Base-by-base conservation (phyloP, 1,284 basidiomycete species). In the Ceratobasidium sp. region DNA sequence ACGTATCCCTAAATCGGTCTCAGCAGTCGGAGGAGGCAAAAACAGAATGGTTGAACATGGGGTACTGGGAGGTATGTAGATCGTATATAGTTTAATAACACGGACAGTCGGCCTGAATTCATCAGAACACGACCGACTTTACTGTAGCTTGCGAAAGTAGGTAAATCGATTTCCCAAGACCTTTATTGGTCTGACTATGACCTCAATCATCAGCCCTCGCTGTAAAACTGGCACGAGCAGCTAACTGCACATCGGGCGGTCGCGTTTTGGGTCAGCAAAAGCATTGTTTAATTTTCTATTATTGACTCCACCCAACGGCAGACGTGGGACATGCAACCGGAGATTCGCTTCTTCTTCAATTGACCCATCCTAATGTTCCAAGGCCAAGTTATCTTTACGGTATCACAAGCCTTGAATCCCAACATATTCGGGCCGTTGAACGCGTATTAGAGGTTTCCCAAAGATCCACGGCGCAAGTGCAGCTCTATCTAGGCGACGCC, bases 271-370 rank as follows among this genome's bases (percentile, higher is more conserved):
- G 88, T 88, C 76, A 73, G 57, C 18, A 14, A 58, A 30, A 82
- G 78, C n/a, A 36, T 12, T 26, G 62, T 18, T 12, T 41, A 23
- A 16, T 26, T 53, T 21, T 14, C 43, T 32, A 43, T 48, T 57
- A 71, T 55, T 71, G 62, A 36, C 21, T 57, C 45, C 46, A 52
- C 60, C 74, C 18, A 60, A 34, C 21, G n/a, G 26, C 41, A 88
- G 89, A 92, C 79, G 87, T 92, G 30, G 91, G 90, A 9, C 87
- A 90, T 78, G 90, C 89, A 28, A 87, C 86, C 30, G 90, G 90
- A 50, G 90, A 91, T 79, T 91, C 89, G 0, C 81, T 92, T 9
- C 78, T 91, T 69, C 74, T 85, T 46, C 82, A 86, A 16, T 80
- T 87, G 45, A 81, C 81, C 2, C 79, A 82, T 76, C 80, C 82